Conservation (phyloP, 371 early-diverging fungal species). For the Parasitella parasitica region DNA sequence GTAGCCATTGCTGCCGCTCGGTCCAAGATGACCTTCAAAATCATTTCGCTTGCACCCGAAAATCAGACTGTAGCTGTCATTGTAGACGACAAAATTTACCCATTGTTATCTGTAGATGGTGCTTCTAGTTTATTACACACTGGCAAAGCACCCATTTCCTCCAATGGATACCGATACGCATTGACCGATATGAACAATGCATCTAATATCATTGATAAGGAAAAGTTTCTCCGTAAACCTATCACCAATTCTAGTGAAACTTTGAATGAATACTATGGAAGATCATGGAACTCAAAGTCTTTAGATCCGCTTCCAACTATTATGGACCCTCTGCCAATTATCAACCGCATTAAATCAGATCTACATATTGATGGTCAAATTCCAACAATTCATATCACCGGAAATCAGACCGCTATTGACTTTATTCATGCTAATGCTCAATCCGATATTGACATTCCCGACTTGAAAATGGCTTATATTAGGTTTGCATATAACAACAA, state of each 20-base stretch:
- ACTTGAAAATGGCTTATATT: slow-evolving; percentile 30
- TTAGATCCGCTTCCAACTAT: slow-evolving; percentile 3
- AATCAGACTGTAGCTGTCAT: slow-evolving; percentile 11
- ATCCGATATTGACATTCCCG: slow-evolving; percentile 9
- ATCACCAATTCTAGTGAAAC: slow-evolving; percentile 1
- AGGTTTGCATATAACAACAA: slow-evolving; percentile 11
- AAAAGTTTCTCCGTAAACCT: slow-evolving; percentile 7
- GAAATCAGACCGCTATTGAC: slow-evolving; percentile 16
- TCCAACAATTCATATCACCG: slow-evolving; percentile 22
- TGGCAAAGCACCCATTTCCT: slow-evolving; percentile 14
- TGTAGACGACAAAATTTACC: slow-evolving; percentile 9
- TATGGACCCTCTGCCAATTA: slow-evolving; percentile 6
- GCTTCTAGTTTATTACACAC: slow-evolving; percentile 7
- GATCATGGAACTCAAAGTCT: slow-evolving; percentile 19
- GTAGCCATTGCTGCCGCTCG: not conserved
- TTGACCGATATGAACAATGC: not conserved
- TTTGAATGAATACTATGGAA: slow-evolving; percentile 17
- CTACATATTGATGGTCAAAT: slow-evolving; percentile 26
- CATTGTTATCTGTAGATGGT: not conserved
- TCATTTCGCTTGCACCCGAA: slow-evolving; percentile 1
- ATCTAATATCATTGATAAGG: slow-evolving; percentile 3
- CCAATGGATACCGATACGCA: slow-evolving; percentile 11
- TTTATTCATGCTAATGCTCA: slow-evolving; percentile 21
- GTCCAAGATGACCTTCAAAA: slow-evolving; percentile 14
- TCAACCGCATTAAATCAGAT: slow-evolving; percentile 19